These are phyloP conservation scores for Raffaelea arxii DNA, from an alignment of 2,329 filamentous ascomycete species.

Conservation along the genomic window DNA sequence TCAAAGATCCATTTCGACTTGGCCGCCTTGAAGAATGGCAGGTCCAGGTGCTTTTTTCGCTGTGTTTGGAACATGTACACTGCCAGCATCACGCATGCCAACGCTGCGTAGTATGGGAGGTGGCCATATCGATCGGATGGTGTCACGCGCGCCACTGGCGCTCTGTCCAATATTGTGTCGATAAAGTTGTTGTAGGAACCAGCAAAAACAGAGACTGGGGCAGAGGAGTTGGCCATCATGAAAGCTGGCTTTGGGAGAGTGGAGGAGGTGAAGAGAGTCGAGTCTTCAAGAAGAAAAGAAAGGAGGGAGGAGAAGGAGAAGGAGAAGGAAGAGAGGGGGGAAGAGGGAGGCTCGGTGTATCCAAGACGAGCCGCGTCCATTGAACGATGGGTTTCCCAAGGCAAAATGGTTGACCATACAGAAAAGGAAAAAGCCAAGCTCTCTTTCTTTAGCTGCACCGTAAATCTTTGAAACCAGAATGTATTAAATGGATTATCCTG, in stretches of 20 bases:
- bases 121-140: constrained; percentile 17
- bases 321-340: background rate
- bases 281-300: background rate
- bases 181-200: constrained; percentile 13
- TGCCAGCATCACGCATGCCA: constrained; percentile 24
- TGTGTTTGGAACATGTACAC: constrained; percentile 28
- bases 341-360: background rate
- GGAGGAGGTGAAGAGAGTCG: background rate
- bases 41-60: constrained; percentile 20
- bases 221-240: constrained; percentile 15
- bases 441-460: no score
- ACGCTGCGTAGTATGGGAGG: constrained; percentile 31
- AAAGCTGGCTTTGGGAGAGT: background rate
- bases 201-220: constrained; percentile 8
- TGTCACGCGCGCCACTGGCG: constrained; percentile 17
- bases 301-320: background rate
- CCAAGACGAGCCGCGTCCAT: background rate
- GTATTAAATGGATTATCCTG: no score
- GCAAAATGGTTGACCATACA: no score
- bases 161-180: constrained; percentile 15
- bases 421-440: no score
- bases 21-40: constrained; percentile 38
- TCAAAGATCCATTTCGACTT: constrained; percentile 41
- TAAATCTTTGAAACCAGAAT: no score
- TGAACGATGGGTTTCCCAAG: background rate